A percentile compares a stretch with the other conserved stretches of the same genome.
Conservation (phyloP, 148 eudicot genomes). For the Vaccinium myrtillus region DNA sequence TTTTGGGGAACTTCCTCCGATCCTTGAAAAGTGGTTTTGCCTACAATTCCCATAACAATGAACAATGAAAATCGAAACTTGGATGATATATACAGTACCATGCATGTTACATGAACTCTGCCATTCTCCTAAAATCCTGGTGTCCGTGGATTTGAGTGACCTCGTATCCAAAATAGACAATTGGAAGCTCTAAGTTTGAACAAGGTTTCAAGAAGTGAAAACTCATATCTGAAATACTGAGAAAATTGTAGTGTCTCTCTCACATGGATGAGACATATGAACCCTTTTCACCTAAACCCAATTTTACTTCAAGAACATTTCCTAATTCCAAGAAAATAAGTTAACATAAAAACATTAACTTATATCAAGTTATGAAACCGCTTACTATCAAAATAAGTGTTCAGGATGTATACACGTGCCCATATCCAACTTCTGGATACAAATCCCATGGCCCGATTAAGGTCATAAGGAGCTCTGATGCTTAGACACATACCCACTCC, state of each 20-base stretch:
- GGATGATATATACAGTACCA: background rate
- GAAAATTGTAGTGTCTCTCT: background rate
- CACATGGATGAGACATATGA: background rate
- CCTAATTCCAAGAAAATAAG: background rate
- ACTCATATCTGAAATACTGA: background rate
- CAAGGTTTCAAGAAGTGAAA: background rate
- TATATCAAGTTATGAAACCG: background rate
- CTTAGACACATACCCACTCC: background rate
- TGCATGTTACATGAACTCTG: background rate
- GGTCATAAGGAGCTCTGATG: background rate
- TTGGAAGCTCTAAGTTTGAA: background rate
- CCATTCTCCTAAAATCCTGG: background rate
- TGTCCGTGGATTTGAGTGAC: background rate
- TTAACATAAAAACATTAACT: background rate
- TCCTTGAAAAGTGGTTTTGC: slow-evolving; percentile 96
- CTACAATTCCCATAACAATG: slow-evolving; percentile 36
- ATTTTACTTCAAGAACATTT: background rate
- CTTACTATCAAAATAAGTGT: background rate
- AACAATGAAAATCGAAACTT: background rate
- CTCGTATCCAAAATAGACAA: background rate
- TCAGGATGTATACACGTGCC: background rate
- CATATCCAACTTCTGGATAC: background rate
- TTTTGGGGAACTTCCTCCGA: slow-evolving; percentile 88
- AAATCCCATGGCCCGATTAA: background rate
- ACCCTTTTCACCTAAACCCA: background rate